Percentiles rank a stretch among this genome's conserved stretches.
Conservation (phyloP, 2,329 filamentous ascomycete species). For the Claviceps sp. region DNA sequence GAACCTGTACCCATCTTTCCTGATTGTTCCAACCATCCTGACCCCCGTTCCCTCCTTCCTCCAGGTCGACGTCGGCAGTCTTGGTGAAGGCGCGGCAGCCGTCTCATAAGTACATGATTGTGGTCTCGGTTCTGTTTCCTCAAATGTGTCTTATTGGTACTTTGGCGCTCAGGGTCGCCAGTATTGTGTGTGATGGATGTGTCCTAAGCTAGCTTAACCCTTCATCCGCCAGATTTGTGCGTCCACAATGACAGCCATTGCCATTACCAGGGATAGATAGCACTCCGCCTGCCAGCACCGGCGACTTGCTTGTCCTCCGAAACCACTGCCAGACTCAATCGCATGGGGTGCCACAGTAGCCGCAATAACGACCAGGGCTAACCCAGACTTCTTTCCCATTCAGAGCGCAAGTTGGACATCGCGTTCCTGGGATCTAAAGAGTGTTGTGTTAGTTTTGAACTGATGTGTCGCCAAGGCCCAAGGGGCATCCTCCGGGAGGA, state of each 20-base stretch:
- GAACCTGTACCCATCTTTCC: not conserved
- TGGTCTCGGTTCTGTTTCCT: not conserved
- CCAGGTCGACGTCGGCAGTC: not conserved
- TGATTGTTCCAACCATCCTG: not conserved
- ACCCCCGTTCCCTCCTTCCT: no score
- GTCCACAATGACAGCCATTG: not conserved
- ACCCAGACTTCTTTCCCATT: conserved; percentile 42
- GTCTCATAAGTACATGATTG: not conserved
- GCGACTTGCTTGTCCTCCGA: not conserved
- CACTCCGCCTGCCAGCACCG: no score
- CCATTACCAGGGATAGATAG: no score
- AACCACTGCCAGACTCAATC: conserved; percentile 7
- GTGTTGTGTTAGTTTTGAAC: not conserved
- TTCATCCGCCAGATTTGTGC: not conserved
- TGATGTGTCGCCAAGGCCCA: not conserved
- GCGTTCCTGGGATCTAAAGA: conserved; percentile 32
- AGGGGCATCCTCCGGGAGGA: not conserved
- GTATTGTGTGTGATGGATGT: not conserved
- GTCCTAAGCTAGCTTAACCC: not conserved
- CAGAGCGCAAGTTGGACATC: conserved; percentile 36
- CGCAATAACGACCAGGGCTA: conserved; percentile 37
- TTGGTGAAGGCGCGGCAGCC: not conserved
- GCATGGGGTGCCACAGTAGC: conserved; percentile 35
- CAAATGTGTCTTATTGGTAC: not conserved
- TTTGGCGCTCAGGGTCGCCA: not conserved